Percentiles rank a stretch among this genome's conserved stretches.
These are phyloP conservation scores for Thelephora ganbajun DNA, from an alignment of 768 basidiomycete genomes.

Conservation along the genomic window DNA sequence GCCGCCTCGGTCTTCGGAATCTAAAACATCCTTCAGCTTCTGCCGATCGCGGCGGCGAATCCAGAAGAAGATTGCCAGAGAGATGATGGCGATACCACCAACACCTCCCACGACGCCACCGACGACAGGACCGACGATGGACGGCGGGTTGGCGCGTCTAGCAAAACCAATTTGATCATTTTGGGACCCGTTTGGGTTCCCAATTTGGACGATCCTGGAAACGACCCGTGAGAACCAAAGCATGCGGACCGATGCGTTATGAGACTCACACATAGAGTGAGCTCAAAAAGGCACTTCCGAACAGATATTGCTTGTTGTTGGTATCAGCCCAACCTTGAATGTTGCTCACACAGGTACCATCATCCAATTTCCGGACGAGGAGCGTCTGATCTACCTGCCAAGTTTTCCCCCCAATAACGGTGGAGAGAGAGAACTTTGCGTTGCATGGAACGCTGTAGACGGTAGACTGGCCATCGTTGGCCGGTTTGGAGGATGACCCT, in stretches of 20 bases:
- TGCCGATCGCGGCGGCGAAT: constrained; percentile 9
- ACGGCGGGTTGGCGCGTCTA: constrained; percentile 6
- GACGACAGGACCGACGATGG: constrained; percentile 17
- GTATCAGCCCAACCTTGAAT: constrained; percentile 15
- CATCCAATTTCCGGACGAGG: constrained; percentile 9
- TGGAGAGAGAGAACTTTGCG: constrained; percentile 9
- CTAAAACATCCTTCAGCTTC: background rate
- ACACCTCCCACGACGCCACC: constrained; percentile 18
- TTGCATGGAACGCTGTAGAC: constrained; percentile 15
- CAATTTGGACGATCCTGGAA: constrained; percentile 15
- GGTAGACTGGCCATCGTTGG: constrained; percentile 5
- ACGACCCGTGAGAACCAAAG: background rate
- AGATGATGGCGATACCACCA: constrained; percentile 13
- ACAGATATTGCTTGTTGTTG: constrained; percentile 10
- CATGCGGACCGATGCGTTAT: background rate
- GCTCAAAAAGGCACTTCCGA: constrained; percentile 15
- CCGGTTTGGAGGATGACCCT: constrained; percentile 6
- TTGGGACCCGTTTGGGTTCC: constrained; percentile 6
- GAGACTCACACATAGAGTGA: constrained; percentile 15
- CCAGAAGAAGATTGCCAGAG: constrained; percentile 13
- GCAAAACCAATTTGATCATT: constrained; percentile 13
- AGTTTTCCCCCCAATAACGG: constrained; percentile 9
- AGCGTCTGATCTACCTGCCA: constrained; percentile 12
- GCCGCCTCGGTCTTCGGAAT: background rate
- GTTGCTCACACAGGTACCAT: constrained; percentile 12